These are phyloP conservation scores for Ganoderma lingzhi DNA, from an alignment of 1,284 basidiomycete genomes.

Conservation along the genomic window DNA sequence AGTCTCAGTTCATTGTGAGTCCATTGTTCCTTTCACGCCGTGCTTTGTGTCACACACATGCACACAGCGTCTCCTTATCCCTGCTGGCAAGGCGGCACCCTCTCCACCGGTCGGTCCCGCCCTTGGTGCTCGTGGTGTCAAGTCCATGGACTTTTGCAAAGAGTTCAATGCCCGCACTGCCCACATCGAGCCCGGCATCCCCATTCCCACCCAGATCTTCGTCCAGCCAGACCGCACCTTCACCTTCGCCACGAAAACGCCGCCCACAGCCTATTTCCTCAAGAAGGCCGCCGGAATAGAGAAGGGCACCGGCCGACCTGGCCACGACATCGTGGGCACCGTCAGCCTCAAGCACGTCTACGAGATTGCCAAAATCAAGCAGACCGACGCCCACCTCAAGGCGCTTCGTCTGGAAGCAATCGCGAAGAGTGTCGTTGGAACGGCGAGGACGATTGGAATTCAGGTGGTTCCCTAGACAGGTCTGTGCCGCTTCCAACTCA, in stretches of 20 bases:
- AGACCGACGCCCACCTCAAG: constrained; percentile 87
- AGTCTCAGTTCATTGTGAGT: constrained; percentile 72
- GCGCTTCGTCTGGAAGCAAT: constrained; percentile 87
- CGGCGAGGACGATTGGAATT: constrained; percentile 86
- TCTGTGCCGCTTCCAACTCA: constrained; percentile 32
- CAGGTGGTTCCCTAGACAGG: constrained; percentile 82
- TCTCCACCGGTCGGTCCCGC: constrained; percentile 98
- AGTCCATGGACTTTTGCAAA: constrained; percentile 99
- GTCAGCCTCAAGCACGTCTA: constrained; percentile 97
- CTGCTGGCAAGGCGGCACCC: constrained; percentile 95
- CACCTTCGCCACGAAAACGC: constrained; percentile 92
- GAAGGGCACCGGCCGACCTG: constrained; percentile 86
- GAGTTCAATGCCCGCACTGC: constrained; percentile 95
- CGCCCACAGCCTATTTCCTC: constrained; percentile 91
- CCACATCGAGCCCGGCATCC: constrained; percentile 87
- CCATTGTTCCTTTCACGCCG: constrained; percentile 17
- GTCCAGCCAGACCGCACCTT: constrained; percentile 97
- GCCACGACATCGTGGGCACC: constrained; percentile 80
- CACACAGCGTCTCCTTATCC: constrained; percentile 91
- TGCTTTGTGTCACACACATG: constrained; percentile 57
- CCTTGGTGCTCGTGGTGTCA: constrained; percentile 97
- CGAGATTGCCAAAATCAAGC: constrained; percentile 99
- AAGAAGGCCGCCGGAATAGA: constrained; percentile 93
- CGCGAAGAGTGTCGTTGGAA: constrained; percentile 87
- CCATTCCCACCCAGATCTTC: constrained; percentile 90